A percentile compares a stretch with the other conserved stretches of the same genome.
These are phyloP conservation scores for Thelephora aurantiotincta DNA, from an alignment of 768 basidiomycete species.

Conservation along the genomic window DNA sequence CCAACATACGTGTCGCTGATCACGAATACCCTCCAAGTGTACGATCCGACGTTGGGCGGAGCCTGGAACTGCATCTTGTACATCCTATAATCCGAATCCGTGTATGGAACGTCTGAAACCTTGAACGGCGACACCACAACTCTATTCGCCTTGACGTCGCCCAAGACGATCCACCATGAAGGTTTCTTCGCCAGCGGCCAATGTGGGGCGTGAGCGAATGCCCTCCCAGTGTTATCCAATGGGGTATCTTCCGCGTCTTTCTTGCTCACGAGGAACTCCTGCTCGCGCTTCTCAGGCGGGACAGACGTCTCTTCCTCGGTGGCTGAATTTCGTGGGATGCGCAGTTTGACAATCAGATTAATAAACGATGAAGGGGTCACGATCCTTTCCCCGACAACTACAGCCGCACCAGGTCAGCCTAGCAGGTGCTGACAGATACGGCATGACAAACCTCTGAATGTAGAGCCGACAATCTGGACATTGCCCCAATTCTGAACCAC, in stretches of 20 bases:
- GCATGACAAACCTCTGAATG: slow-evolving; percentile 61
- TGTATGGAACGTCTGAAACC: slow-evolving; percentile 64
- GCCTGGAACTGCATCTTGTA: slow-evolving; percentile 95
- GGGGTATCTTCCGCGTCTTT: slow-evolving; percentile 48
- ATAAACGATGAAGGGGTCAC: slow-evolving; percentile 85
- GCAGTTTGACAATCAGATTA: slow-evolving; percentile 72
- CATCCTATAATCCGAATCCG: slow-evolving; percentile 53
- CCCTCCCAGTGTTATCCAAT: slow-evolving; percentile 25
- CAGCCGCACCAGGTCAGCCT: background rate
- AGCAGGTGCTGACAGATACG: background rate
- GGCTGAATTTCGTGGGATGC: slow-evolving; percentile 24
- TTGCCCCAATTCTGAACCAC: slow-evolving; percentile 58
- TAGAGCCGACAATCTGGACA: slow-evolving; percentile 66
- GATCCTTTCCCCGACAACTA: slow-evolving; percentile 83
- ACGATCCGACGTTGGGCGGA: slow-evolving; percentile 68
- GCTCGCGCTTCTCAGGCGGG: slow-evolving; percentile 39
- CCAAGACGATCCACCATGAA: slow-evolving; percentile 84
- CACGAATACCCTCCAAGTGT: slow-evolving; percentile 80
- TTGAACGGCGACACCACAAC: slow-evolving; percentile 80
- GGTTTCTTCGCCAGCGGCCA: slow-evolving; percentile 93
- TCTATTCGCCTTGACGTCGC: slow-evolving; percentile 73
- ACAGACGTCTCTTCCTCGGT: slow-evolving; percentile 14
- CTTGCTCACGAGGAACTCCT: slow-evolving; percentile 51
- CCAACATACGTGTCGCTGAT: slow-evolving; percentile 85
- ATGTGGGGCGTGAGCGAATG: slow-evolving; percentile 78